Percentiles rank a stretch among this genome's conserved stretches.
These are phyloP conservation scores for Fistulifera solaris DNA, from an alignment of 108 stramenopile genomes.

Conservation along the genomic window DNA sequence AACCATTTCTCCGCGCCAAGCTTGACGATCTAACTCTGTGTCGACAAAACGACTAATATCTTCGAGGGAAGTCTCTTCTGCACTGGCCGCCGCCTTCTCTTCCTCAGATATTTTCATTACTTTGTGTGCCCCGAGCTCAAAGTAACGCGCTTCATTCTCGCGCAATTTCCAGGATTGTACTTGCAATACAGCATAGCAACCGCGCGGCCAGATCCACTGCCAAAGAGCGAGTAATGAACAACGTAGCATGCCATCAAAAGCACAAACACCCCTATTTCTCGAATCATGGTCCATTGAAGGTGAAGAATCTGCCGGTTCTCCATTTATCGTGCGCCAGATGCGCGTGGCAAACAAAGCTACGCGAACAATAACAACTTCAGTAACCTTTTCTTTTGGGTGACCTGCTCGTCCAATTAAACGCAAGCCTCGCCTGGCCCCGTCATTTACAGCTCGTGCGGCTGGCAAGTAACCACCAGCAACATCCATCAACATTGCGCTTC, in stretches of 20 bases:
- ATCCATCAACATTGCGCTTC: conserved; percentile 44
- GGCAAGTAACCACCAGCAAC: conserved; percentile 53
- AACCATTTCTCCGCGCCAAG: conserved; percentile 78
- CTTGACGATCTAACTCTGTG: conserved; percentile 61
- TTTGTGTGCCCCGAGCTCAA: conserved; percentile 42
- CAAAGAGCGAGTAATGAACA: conserved; percentile 67
- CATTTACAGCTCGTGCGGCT: conserved; percentile 77
- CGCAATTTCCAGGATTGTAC: conserved; percentile 40
- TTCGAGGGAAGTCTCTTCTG: conserved; percentile 47
- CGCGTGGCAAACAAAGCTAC: conserved; percentile 69
- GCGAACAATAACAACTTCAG: conserved; percentile 42
- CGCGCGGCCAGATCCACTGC: conserved; percentile 76
- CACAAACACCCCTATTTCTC: conserved; percentile 37
- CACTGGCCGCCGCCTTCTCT: conserved; percentile 52
- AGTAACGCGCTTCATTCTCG: conserved; percentile 49
- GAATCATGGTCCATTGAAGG: background rate
- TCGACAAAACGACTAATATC: conserved; percentile 38
- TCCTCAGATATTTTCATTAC: conserved; percentile 66
- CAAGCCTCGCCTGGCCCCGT: conserved; percentile 73
- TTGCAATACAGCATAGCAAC: conserved; percentile 33
- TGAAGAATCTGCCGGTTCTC: conserved; percentile 27
- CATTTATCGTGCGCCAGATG: conserved; percentile 82
- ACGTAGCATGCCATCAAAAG: conserved; percentile 55
- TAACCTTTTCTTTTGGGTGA: conserved; percentile 33
- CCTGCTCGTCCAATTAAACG: conserved; percentile 50